Evolutionary conservation across 345 rosid genomes (phyloP), one percentile per base, ranked within the genome.

Genomic region (Zanthoxylum bungeanum): DNA sequence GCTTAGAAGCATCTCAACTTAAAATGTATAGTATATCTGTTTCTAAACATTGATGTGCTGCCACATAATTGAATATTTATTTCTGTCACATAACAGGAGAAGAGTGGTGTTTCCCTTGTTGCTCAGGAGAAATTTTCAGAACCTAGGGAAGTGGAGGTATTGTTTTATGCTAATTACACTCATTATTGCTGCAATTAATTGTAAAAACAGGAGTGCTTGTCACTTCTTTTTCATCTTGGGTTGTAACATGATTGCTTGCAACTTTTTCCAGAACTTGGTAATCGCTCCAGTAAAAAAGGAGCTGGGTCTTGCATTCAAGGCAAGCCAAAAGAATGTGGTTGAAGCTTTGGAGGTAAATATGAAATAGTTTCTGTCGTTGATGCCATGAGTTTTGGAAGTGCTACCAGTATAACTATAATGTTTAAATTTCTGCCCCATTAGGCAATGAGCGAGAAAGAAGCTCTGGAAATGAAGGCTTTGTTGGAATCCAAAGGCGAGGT

Each of bases 81-180:
- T 75, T 24, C 46, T 63, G 64, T 69, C 50, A 17, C 60, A 7
- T 50, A 60, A 40, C 89, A 94, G 98, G 98, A 92, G 60, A 94
- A 92, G 79, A 94, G 98, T 80, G 88, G 89, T 7, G 89, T 78
- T 14, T 78, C 90, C 31, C 92, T 94, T 52, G 92, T 87, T 59
- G 98, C 98, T 40, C 86, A 84, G 52, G 98, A 92, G 79, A 94
- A 92, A 59, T 89, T 83, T 81, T 42, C 92, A 31, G 91, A 94
- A 83, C 98, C 97, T 17, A 89, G 80, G 78, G 98, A 90, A 85
- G 91, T 94, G 62, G 98, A 94, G 97, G 98, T 92, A 84, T 40
- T 61, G 31, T 46, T 68, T 52, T 68, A 31, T 42, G 42, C 9
- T 66, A 21, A 34, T 34, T 30, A 19, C 53, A 17, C 46, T 58